phyloP scores from a whole-genome alignment of 441 rosid species.

The Populus tomentosa region DNA sequence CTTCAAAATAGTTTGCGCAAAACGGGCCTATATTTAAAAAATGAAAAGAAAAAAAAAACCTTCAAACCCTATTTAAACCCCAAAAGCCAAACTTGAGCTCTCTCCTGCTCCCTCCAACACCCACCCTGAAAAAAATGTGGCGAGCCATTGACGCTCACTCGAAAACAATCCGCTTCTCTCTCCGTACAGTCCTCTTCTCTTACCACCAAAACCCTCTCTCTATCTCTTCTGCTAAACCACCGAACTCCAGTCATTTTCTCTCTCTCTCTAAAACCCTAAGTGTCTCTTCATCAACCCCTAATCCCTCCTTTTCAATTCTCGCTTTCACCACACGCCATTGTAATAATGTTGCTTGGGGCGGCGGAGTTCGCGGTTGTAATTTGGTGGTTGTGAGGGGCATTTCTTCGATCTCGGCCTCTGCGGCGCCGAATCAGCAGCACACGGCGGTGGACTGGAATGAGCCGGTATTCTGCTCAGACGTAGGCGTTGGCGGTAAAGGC shows the following conservation, averaged over 20 bases:
- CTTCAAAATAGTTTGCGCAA: not conserved
- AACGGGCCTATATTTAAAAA: too few relatives aligned
- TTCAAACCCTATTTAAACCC: not conserved
- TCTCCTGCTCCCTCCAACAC: not conserved
- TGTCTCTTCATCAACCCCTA: conserved; percentile 8
- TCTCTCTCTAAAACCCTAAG: conserved; percentile 11
- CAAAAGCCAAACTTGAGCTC: not conserved
- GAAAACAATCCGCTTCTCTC: conserved; percentile 32
- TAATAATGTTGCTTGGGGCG: not conserved
- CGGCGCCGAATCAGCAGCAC: conserved; percentile 25
- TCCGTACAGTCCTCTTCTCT: conserved; percentile 31
- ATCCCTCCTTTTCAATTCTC: conserved; percentile 13
- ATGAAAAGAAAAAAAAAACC: not conserved
- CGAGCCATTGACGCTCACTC: conserved; percentile 30
- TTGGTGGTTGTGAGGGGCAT: conserved; percentile 30
- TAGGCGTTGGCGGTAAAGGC: conserved; percentile 24
- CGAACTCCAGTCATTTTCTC: not conserved
- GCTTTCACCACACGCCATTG: not conserved
- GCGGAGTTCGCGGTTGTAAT: not conserved
- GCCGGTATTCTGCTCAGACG: conserved; percentile 42
- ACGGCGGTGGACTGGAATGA: conserved; percentile 42
- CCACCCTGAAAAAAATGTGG: conserved; percentile 35
- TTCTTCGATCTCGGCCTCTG: conserved; percentile 44
- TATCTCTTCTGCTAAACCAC: conserved; percentile 6
- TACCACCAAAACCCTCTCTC: conserved; percentile 11